These are phyloP conservation scores for Lentinula lateritia DNA, from an alignment of 768 basidiomycete genomes.

Conservation along the genomic window DNA sequence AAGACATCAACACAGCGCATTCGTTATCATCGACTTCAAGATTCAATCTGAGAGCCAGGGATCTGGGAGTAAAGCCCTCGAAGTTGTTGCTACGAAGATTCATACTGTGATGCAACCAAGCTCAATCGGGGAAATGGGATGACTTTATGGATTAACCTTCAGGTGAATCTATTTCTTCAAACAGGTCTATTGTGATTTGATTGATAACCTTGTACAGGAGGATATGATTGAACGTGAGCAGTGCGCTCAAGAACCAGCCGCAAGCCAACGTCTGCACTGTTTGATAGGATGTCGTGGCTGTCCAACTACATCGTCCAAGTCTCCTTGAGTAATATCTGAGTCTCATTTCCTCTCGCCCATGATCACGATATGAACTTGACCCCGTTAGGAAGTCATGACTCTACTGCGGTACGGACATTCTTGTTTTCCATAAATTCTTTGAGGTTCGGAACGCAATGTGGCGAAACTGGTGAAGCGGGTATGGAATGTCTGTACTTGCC, in stretches of 20 bases:
- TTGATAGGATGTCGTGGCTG: constrained; percentile 45
- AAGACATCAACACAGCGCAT: constrained; percentile 61
- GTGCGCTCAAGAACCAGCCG: constrained; percentile 69
- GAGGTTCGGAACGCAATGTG: constrained; percentile 64
- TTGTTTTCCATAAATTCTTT: constrained; percentile 78
- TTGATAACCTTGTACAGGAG: constrained; percentile 34
- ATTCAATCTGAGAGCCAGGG: constrained; percentile 14
- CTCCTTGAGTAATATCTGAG: constrained; percentile 65
- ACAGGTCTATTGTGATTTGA: not conserved
- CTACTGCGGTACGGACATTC: constrained; percentile 65
- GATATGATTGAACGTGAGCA: constrained; percentile 74
- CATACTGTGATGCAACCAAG: constrained; percentile 95
- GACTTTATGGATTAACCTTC: constrained; percentile 82
- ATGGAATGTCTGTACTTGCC: constrained; percentile 75
- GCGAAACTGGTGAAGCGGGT: constrained; percentile 71
- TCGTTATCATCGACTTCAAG: constrained; percentile 75
- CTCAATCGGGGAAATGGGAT: constrained; percentile 80
- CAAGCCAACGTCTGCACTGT: constrained; percentile 53
- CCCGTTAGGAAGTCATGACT: constrained; percentile 31
- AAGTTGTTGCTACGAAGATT: constrained; percentile 63
- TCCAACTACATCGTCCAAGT: constrained; percentile 50
- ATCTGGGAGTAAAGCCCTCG: constrained; percentile 22
- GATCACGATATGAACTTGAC: constrained; percentile 52
- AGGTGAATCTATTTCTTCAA: constrained; percentile 36
- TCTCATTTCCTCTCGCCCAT: constrained; percentile 80